These are phyloP conservation scores for bread wheat (Triticum aestivum) DNA, from an alignment of 176 grass and related monocot species.

Conservation along the genomic window DNA sequence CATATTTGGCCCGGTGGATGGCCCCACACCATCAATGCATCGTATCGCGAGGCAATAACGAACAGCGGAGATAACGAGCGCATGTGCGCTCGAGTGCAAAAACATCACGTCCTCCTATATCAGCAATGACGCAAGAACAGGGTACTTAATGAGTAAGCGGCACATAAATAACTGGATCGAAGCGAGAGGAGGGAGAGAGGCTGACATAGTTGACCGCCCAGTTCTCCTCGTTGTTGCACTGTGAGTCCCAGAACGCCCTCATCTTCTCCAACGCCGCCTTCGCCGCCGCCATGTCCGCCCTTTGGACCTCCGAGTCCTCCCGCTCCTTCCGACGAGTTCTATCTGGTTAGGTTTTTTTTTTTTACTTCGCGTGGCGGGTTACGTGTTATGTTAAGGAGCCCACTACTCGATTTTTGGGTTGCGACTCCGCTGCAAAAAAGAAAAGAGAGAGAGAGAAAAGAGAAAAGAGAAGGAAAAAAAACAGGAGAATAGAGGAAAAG, in stretches of 20 bases:
- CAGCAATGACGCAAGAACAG: neutral
- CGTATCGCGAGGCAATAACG: no score
- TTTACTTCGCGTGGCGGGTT: neutral
- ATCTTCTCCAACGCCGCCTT: constrained; percentile 30
- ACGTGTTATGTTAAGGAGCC: neutral
- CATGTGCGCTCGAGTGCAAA: no score
- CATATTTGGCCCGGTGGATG: no score
- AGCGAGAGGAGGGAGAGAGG: no score
- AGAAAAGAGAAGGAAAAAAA: no score
- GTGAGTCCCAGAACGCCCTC: constrained; percentile 36
- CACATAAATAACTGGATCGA: neutral
- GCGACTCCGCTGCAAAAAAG: neutral
- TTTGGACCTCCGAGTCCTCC: neutral
- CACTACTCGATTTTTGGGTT: neutral
- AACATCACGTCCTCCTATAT: neutral
- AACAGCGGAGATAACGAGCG: no score
- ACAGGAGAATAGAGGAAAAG: neutral
- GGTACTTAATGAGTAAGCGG: neutral
- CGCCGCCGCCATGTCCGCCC: constrained; percentile 24
- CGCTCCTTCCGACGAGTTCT: neutral
- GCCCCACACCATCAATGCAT: no score
- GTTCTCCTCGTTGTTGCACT: constrained; percentile 43
- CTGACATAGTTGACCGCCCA: constrained; percentile 43
- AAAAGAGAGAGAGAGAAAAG: no score
- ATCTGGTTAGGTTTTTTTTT: constrained; percentile 4